Conservation (phyloP, 345 rosid species). For the Murraya koenigii region DNA sequence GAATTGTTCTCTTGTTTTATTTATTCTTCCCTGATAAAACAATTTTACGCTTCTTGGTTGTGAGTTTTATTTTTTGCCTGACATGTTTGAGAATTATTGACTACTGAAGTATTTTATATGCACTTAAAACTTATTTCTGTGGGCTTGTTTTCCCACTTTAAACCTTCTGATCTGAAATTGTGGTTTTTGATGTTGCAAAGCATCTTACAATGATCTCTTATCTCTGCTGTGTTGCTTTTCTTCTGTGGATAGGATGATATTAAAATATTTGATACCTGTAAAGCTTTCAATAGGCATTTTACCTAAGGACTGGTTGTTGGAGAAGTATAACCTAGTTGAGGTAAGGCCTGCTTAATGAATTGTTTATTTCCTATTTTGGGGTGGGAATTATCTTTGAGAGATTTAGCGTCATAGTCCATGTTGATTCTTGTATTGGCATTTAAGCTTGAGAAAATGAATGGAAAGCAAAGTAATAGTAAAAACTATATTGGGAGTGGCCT, state of each 20-base stretch:
- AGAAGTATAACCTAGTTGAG: conserved; percentile 73
- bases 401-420: background rate
- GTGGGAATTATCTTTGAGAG: background rate
- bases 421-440: background rate
- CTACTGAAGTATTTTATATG: background rate
- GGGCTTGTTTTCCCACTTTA: background rate
- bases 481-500: background rate
- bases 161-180: background rate
- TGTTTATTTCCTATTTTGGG: background rate
- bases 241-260: conserved; percentile 70
- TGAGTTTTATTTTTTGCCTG: background rate
- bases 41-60: background rate
- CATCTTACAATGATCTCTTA: background rate
- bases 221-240: background rate
- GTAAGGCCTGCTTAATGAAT: conserved; percentile 32
- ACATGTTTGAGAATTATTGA: background rate
- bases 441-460: background rate
- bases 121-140: background rate
- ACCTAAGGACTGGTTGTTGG: conserved; percentile 62
- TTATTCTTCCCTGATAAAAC: background rate
- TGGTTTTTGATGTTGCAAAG: background rate
- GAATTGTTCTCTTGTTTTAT: background rate
- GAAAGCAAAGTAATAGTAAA: background rate
- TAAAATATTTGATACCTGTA: conserved; percentile 91
- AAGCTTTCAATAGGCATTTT: conserved; percentile 87